These are phyloP conservation scores for Monosporozyma servazzii DNA, from an alignment of 805 yeast species.

Conservation along the genomic window DNA sequence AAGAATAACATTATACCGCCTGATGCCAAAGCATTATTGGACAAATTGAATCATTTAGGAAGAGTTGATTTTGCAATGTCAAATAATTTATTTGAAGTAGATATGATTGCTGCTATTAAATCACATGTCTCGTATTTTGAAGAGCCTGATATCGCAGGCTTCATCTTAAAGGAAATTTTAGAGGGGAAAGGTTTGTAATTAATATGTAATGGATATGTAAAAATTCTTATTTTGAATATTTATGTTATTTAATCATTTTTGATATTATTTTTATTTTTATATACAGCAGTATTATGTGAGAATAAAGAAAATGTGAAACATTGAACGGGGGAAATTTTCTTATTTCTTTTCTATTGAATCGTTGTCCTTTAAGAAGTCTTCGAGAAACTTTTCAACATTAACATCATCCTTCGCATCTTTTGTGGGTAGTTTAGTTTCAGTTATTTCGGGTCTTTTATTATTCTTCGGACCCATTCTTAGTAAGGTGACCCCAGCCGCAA, in stretches of 20 bases:
- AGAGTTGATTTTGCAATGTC: constrained; percentile 76
- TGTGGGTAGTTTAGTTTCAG: not conserved
- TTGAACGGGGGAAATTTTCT: not conserved
- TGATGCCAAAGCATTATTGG: constrained; percentile 20
- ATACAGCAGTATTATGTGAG: not conserved
- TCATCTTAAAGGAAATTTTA: constrained; percentile 53
- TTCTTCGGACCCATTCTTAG: constrained; percentile 1
- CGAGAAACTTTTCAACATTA: constrained; percentile 22
- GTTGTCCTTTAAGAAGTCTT: constrained; percentile 19
- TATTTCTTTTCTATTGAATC: not conserved
- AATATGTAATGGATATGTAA: not conserved
- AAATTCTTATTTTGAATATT: not conserved
- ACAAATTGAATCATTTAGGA: constrained; percentile 55
- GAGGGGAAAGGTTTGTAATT: not conserved
- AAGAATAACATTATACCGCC: not conserved
- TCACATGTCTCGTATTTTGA: constrained; percentile 88
- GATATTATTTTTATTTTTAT: not conserved
- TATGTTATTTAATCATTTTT: not conserved
- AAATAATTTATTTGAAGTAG: constrained; percentile 69
- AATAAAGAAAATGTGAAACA: not conserved
- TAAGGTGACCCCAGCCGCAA: constrained; percentile 1
- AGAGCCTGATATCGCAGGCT: constrained; percentile 75
- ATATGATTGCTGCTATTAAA: constrained; percentile 69
- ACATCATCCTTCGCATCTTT: constrained; percentile 11
- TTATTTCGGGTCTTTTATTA: constrained; percentile 1